phyloP scores from a whole-genome alignment of 805 yeast species.

The Yamadazyma akitaensis region DNA sequence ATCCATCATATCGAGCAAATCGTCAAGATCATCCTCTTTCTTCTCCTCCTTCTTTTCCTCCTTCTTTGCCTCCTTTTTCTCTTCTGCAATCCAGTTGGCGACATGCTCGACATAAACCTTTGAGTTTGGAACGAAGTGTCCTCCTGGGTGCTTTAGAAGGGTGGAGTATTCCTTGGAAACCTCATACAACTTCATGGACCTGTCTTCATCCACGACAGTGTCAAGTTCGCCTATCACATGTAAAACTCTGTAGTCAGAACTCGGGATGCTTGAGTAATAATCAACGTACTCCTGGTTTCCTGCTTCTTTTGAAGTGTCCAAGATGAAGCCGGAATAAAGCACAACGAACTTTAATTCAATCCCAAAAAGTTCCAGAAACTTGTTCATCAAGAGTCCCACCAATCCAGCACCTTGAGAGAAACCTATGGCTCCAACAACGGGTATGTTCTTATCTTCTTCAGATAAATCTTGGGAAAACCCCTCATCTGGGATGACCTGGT shows the following conservation, averaged over 20 bases:
- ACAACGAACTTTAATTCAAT: constrained; percentile 62
- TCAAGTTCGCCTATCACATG: constrained; percentile 87
- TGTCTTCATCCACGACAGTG: constrained; percentile 73
- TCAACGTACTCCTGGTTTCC: constrained; percentile 25
- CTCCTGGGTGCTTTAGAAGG: constrained; percentile 86
- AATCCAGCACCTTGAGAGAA: constrained; percentile 95
- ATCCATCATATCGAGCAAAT: constrained; percentile 40
- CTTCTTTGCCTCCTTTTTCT: constrained; percentile 8
- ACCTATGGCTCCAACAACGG: constrained; percentile 85
- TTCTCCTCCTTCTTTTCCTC: constrained; percentile 14
- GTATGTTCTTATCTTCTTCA: constrained; percentile 32
- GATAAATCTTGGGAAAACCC: constrained; percentile 21
- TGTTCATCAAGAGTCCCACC: constrained; percentile 64
- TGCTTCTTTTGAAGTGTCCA: constrained; percentile 24
- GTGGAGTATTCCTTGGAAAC: constrained; percentile 44
- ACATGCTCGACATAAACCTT: constrained; percentile 45
- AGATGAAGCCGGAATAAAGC: constrained; percentile 62
- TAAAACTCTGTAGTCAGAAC: constrained; percentile 33
- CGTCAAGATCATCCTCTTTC: constrained; percentile 20
- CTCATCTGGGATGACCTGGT: constrained; percentile 45
- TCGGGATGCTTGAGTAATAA: constrained; percentile 17
- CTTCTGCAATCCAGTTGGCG: constrained; percentile 34
- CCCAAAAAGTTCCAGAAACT: constrained; percentile 53
- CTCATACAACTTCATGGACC: constrained; percentile 58
- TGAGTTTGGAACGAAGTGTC: constrained; percentile 93